Evolutionary conservation across 208 protist species (phyloP), one percentile per base, ranked within the genome.

Genomic region (Trypanosoma brucei): DNA sequence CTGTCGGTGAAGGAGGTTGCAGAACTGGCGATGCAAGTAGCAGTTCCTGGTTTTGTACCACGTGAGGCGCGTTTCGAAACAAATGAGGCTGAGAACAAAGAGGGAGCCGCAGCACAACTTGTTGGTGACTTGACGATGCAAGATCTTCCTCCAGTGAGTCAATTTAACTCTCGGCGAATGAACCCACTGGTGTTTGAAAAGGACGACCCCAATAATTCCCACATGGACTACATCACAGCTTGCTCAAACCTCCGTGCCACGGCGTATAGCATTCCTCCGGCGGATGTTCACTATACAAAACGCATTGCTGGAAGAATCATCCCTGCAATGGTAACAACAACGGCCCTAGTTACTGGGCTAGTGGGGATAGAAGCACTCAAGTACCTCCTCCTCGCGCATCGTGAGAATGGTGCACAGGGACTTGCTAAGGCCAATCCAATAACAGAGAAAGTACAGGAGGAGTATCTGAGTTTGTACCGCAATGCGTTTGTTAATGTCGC

Each of bases 241-340:
- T 84, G 72, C 70, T 91, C 93, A 31, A 98, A 98, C 75, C 59
- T 98, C 45, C 79, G 97, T n/a, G 97, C 96, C 0, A 58, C 61
- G 22, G 92, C 92, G 36, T 99, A 98, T 60, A 59, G 60, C 36
- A 99, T 99, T 65, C 86, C 91, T 0, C 65, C 79, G 11, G 89
- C 85, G 0, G 87, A 95, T 64, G 64, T 86, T 2, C 55, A 79
- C 45, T 62, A 78, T 13, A 97, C 88, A 38, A 97, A 94, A 65
- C 79, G 78, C 33, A 95, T 98, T 66, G 95, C 97, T 3, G 97
- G 98, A 34, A 98, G 98, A 68, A 99, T 99, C 79, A 99, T 99
- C 67, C 99, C 99, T 30, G 99, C 99, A 7, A 99, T 99, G 83
- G 97, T 99, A 51, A 99, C 99, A 14, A 99, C 99, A 11, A 99